Evolutionary conservation across 2,329 filamentous ascomycete genomes (phyloP).

Genomic region (Amauroascus verrucosus): DNA sequence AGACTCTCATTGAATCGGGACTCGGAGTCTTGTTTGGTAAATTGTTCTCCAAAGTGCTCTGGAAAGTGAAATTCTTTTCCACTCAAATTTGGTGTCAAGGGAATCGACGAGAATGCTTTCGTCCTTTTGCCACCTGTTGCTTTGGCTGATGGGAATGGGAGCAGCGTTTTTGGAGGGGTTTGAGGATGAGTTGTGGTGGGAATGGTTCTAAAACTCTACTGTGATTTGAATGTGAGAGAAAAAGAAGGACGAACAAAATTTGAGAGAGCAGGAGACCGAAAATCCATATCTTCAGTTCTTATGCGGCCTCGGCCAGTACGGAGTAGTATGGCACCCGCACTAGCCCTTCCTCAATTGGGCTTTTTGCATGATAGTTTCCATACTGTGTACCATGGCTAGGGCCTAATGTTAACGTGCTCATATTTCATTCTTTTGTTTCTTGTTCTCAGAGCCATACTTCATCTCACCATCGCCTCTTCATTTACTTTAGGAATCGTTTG

Average conservation of each 20-base stretch:
- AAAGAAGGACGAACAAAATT: background rate
- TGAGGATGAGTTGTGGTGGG: background rate
- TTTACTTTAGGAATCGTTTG: too few relatives aligned
- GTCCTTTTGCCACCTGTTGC: conserved; percentile 8
- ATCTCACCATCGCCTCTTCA: background rate
- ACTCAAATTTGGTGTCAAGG: conserved; percentile 16
- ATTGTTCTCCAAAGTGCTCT: conserved; percentile 8
- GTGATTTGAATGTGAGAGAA: background rate
- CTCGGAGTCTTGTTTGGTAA: conserved; percentile 16
- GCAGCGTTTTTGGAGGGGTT: background rate
- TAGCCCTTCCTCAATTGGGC: conserved; percentile 2
- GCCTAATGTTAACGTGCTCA: background rate
- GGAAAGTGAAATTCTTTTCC: conserved; percentile 14
- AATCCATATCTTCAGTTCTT: conserved; percentile 7
- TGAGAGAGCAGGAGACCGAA: background rate
- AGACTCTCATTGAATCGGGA: conserved; percentile 17
- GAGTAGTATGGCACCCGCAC: background rate
- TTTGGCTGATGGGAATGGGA: background rate
- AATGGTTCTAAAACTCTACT: background rate
- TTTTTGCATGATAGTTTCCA: conserved; percentile 6
- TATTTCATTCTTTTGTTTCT: background rate
- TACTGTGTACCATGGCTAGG: conserved; percentile 10
- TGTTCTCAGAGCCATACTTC: too few relatives aligned
- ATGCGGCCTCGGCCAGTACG: conserved; percentile 13
- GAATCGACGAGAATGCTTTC: conserved; percentile 17